A percentile compares a stretch with the other conserved stretches of the same genome.
Evolutionary conservation across 176 grass and related monocot genomes (phyloP).

Genomic region (Juncus effusus): DNA sequence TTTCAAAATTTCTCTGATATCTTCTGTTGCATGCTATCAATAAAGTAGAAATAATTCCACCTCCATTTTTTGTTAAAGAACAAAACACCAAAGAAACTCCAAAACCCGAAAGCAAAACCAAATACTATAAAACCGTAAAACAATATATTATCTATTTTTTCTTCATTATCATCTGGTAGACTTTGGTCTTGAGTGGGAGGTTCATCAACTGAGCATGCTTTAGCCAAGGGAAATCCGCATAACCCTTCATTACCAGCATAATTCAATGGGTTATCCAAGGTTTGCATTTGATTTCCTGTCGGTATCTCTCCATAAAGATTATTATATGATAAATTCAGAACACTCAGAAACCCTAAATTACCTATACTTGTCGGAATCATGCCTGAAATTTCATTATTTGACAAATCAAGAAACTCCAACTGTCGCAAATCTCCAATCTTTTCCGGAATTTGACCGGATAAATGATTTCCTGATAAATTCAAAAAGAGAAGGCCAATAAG

Average conservation of each 20-base stretch:
- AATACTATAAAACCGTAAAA: conserved; percentile 32
- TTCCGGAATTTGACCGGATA: conserved; percentile 33
- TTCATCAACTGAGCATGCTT: conserved; percentile 22
- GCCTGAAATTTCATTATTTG: conserved; percentile 41
- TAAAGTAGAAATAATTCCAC: conserved; percentile 26
- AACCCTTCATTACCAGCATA: conserved; percentile 52
- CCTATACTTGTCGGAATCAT: conserved; percentile 35
- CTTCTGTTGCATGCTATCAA: conserved; percentile 42
- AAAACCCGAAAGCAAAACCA: conserved; percentile 52
- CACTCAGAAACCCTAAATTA: conserved; percentile 3
- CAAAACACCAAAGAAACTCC: conserved; percentile 49
- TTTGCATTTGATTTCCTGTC: conserved; percentile 48
- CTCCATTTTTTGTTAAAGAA: conserved; percentile 33
- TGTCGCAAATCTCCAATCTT: conserved; percentile 32
- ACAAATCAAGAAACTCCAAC: conserved; percentile 55
- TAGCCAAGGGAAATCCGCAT: conserved; percentile 42
- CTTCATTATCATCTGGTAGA: not conserved
- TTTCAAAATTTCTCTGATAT: conserved; percentile 23
- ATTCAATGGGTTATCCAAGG: conserved; percentile 33
- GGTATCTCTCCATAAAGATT: conserved; percentile 49
- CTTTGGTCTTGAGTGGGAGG: conserved; percentile 2
- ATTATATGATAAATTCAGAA: conserved; percentile 55
- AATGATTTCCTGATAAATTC: conserved; percentile 57
- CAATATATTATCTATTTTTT: conserved; percentile 25
- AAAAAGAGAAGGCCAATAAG: conserved; percentile 54